Conservation (phyloP, 2,329 filamentous ascomycete species). For the Xylariaceae sp. region DNA sequence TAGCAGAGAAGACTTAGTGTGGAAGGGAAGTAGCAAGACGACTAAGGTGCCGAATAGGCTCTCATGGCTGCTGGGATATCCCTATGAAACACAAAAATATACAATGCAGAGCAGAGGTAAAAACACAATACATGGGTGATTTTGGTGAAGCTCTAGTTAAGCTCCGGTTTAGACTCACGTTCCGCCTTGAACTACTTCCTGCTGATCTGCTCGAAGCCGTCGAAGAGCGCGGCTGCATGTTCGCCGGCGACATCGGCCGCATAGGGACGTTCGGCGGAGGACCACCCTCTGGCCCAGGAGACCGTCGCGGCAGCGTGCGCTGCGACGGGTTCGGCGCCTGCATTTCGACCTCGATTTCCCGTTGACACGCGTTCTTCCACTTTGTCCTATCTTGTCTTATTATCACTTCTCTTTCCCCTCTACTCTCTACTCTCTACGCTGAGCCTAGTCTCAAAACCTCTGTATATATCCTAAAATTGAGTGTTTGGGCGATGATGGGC, state of each 20-base stretch:
- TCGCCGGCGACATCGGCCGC: constrained; percentile 65
- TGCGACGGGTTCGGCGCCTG: constrained; percentile 58
- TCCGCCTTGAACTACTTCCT: constrained; percentile 57
- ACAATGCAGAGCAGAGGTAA: constrained; percentile 14
- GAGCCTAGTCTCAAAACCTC: constrained; percentile 18
- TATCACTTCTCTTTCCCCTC: constrained; percentile 9
- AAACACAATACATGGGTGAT: constrained; percentile 22
- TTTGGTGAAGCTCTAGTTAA: constrained; percentile 2
- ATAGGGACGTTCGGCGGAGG: constrained; percentile 57
- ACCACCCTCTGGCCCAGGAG: constrained; percentile 66
- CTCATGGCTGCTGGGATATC: constrained; percentile 5
- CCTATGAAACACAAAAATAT: constrained; percentile 8
- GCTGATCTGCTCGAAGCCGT: constrained; percentile 68
- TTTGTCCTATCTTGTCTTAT: constrained; percentile 27
- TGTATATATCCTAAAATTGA: constrained; percentile 28
- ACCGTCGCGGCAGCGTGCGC: constrained; percentile 64
- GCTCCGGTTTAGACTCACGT: constrained; percentile 56
- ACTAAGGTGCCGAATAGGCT: constrained; percentile 6
- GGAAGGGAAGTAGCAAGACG: neutral
- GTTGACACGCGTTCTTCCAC: constrained; percentile 16
- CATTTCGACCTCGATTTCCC: constrained; percentile 46
- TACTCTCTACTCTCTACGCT: constrained; percentile 14
- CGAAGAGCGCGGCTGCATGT: constrained; percentile 67
- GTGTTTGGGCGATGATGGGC: constrained; percentile 15
- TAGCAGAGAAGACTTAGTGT: constrained; percentile 19